phyloP scores from a whole-genome alignment of 768 basidiomycete species.

The Leccinum barrowsii region DNA sequence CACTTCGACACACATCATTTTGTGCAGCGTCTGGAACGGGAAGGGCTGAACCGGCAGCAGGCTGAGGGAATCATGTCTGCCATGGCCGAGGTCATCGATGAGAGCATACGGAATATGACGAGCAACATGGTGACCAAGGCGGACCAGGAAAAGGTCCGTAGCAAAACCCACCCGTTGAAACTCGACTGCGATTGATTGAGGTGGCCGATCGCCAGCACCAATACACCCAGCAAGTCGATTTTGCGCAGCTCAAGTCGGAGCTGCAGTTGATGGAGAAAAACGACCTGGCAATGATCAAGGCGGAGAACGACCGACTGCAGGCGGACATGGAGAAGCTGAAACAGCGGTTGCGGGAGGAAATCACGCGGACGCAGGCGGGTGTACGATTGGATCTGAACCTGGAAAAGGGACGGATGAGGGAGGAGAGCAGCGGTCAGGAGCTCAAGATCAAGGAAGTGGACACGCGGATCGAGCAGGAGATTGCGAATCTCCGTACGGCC shows the following conservation, averaged over 20 bases:
- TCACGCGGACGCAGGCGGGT: conserved; percentile 87
- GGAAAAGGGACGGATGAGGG: conserved; percentile 93
- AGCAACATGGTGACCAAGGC: conserved; percentile 94
- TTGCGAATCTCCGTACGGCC: conserved; percentile 76
- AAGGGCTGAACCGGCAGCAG: conserved; percentile 86
- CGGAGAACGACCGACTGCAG: conserved; percentile 92
- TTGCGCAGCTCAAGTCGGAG: conserved; percentile 94
- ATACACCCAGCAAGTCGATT: conserved; percentile 95
- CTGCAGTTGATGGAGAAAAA: conserved; percentile 96
- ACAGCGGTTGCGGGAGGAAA: conserved; percentile 87
- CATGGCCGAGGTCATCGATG: conserved; percentile 96
- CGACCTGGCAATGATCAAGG: conserved; percentile 90
- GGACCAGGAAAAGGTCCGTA: conserved; percentile 88
- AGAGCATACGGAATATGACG: conserved; percentile 94
- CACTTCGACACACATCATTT: conserved; percentile 97
- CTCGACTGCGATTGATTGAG: conserved; percentile 3
- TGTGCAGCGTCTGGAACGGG: conserved; percentile 83
- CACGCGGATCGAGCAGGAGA: conserved; percentile 94
- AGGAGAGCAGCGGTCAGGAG: conserved; percentile 88
- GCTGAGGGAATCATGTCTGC: conserved; percentile 97
- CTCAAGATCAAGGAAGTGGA: conserved; percentile 98
- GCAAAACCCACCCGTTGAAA: background rate
- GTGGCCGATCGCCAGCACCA: conserved; percentile 54
- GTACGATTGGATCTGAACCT: conserved; percentile 93
- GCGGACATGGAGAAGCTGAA: conserved; percentile 93